Conservation (phyloP, 257 asterid genomes). For the Gentiana macrophylla region DNA sequence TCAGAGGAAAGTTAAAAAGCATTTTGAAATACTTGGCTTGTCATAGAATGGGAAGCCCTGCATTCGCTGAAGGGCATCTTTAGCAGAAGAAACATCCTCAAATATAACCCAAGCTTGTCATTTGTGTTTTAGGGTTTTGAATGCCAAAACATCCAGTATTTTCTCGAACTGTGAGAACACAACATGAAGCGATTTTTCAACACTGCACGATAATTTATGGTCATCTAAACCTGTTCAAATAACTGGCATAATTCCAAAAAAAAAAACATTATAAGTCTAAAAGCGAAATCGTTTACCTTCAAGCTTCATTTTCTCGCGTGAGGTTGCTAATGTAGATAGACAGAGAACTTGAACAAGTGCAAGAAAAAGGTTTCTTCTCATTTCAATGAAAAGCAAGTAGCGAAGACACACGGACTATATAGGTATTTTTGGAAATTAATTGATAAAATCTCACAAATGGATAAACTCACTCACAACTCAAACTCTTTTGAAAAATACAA, state of each 20-base stretch:
- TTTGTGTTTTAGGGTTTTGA: slow-evolving; percentile 98
- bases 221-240: slow-evolving; percentile 8
- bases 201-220: slow-evolving; percentile 24
- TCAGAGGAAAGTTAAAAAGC: too few relatives aligned
- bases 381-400: too few relatives aligned
- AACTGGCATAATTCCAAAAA: background rate
- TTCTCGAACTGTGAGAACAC: slow-evolving; percentile 97
- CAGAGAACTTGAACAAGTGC: slow-evolving; percentile 4
- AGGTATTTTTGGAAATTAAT: too few relatives aligned
- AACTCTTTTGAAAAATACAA: too few relatives aligned
- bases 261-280: background rate
- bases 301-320: slow-evolving; percentile 91
- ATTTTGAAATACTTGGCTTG: slow-evolving; percentile 49
- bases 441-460: too few relatives aligned
- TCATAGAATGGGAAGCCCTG: slow-evolving; percentile 96
- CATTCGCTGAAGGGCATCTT: slow-evolving; percentile 84
- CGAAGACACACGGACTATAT: too few relatives aligned
- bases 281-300: slow-evolving; percentile 43
- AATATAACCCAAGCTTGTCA: slow-evolving; percentile 99
- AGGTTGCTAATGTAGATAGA: slow-evolving; percentile 90
- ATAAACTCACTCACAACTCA: too few relatives aligned
- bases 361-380: too few relatives aligned
- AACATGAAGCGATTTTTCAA: slow-evolving; percentile 85
- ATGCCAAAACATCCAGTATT: slow-evolving; percentile 83
- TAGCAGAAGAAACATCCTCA: slow-evolving; percentile 74